Conservation (phyloP, 805 yeast genomes). For the Nakazawaea siamensis region DNA sequence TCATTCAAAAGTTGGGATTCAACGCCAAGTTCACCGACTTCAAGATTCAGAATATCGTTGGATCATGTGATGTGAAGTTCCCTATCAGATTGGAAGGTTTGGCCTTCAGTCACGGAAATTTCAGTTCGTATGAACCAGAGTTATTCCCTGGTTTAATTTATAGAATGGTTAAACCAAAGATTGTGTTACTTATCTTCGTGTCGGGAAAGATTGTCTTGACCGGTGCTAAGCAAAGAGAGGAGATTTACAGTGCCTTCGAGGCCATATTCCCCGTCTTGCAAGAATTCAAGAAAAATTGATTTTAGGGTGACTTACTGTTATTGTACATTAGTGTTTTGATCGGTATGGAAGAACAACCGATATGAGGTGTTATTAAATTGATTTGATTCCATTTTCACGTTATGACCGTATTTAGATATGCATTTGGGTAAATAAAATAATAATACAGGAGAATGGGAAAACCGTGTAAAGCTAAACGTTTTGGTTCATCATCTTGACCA, state of each 20-base stretch:
- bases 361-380: too few relatives aligned
- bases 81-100: conserved; percentile 96
- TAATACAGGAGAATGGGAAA: too few relatives aligned
- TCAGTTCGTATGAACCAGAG: conserved; percentile 97
- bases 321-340: not conserved
- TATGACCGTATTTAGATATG: too few relatives aligned
- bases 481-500: conserved; percentile 23
- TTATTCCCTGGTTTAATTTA: conserved; percentile 96
- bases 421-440: too few relatives aligned
- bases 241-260: conserved; percentile 95
- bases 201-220: conserved; percentile 96
- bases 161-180: conserved; percentile 99
- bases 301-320: not conserved
- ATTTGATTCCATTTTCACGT: not conserved
- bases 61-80: conserved; percentile 97
- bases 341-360: too few relatives aligned
- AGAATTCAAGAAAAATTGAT: conserved; percentile 80
- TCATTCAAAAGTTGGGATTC: conserved; percentile 95
- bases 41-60: conserved; percentile 96
- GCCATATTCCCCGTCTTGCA: conserved; percentile 97
- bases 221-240: conserved; percentile 98
- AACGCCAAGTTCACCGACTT: conserved; percentile 97
- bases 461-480: not conserved
- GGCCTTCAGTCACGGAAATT: conserved; percentile 97
- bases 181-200: conserved; percentile 90